These are phyloP conservation scores for Penicillium sp. DNA, from an alignment of 2,329 filamentous ascomycete genomes.

Conservation along the genomic window DNA sequence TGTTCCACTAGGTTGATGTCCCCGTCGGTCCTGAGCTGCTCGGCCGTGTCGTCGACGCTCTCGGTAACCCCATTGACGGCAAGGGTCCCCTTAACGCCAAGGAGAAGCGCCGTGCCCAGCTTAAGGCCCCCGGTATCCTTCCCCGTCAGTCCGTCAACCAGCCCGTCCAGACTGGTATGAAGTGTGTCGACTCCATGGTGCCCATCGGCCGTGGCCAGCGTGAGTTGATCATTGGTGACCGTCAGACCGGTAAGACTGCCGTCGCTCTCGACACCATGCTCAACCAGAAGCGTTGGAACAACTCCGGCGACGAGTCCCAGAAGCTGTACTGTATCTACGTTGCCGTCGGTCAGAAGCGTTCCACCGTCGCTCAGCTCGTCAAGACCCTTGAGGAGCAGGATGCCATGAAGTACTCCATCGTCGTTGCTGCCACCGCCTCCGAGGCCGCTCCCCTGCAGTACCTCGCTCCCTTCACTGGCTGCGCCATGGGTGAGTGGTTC, in stretches of 20 bases:
- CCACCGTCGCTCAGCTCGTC: conserved; percentile 98
- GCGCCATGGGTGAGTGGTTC: conserved; percentile 71
- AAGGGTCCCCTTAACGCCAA: conserved; percentile 95
- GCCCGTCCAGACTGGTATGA: conserved; percentile 98
- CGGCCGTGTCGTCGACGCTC: conserved; percentile 96
- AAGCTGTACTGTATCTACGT: conserved; percentile 99
- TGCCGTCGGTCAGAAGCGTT: conserved; percentile 98
- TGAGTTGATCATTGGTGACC: conserved; percentile 99
- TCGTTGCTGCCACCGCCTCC: conserved; percentile 95
- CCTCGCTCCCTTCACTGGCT: conserved; percentile 86
- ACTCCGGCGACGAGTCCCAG: conserved; percentile 81
- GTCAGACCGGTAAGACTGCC: conserved; percentile 99
- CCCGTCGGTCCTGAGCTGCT: conserved; percentile 91
- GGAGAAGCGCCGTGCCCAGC: conserved; percentile 92
- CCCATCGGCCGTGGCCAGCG: conserved; percentile 99
- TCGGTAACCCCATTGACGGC: conserved; percentile 99
- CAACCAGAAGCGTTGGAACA: conserved; percentile 99
- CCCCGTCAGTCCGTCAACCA: conserved; percentile 96
- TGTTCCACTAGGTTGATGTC: conserved; percentile 75
- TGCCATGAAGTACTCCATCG: conserved; percentile 95
- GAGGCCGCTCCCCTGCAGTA: conserved; percentile 96
- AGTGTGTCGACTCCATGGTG: conserved; percentile 99
- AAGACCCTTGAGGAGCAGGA: conserved; percentile 99
- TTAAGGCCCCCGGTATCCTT: conserved; percentile 98
- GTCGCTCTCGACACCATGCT: conserved; percentile 97